These are phyloP conservation scores for Mycena epipterygia DNA, from an alignment of 768 basidiomycete species.

Conservation along the genomic window DNA sequence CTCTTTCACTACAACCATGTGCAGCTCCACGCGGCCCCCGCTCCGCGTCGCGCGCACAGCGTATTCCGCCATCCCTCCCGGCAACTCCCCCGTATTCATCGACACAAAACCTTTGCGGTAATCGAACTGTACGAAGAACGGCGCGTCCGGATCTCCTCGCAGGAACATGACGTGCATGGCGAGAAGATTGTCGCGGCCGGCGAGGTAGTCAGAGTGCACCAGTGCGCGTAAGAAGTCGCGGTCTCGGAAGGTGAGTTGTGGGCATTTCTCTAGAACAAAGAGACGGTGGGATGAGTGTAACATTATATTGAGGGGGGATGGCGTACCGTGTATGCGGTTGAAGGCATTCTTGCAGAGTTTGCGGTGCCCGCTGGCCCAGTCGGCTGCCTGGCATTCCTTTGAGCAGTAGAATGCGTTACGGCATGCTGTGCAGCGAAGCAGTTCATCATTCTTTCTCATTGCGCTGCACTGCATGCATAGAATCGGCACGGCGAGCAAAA, in stretches of 20 bases:
- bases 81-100: too few relatives aligned
- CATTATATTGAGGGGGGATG: background rate
- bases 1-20: conserved; percentile 6
- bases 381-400: conserved; percentile 6
- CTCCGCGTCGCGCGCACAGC: background rate
- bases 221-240: conserved; percentile 17
- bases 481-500: background rate
- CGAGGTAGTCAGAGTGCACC: conserved; percentile 13
- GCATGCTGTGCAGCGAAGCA: conserved; percentile 17
- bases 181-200: background rate
- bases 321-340: background rate
- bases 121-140: conserved; percentile 4
- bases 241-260: conserved; percentile 6
- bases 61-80: background rate
- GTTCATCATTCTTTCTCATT: background rate
- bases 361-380: conserved; percentile 14
- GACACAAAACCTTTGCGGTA: too few relatives aligned
- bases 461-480: conserved; percentile 1
- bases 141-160: background rate
- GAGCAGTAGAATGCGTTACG: conserved; percentile 25
- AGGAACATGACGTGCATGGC: background rate
- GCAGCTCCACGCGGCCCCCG: conserved; percentile 22
- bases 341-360: background rate
- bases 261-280: background rate
- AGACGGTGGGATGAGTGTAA: background rate